Evolutionary conservation across 305 asterid genomes (phyloP), one percentile per base, ranked within the genome.

Genomic region (Rubia occidens): DNA sequence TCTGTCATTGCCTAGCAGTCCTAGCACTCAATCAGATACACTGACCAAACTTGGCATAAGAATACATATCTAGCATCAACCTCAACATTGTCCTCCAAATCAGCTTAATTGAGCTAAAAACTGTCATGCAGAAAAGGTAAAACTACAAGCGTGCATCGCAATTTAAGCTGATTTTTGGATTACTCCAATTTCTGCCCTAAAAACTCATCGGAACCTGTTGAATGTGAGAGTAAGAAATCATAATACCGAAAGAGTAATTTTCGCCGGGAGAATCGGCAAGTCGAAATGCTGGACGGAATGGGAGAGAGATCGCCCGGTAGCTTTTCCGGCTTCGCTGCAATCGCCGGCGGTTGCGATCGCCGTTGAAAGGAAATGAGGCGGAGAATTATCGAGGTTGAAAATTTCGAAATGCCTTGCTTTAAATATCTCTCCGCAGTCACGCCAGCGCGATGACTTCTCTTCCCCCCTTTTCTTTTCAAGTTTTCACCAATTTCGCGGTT

Each of bases 291-390:
- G 66, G 47, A 4, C 66, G 47, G 47, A 63, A 63, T 63, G 14
- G 67, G 53, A n/a, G 29, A 32, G 15, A 17, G 66, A 37, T 62
- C 14, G 5, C 3, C 45, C 51, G 51, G 53, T 5, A 39, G 29
- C 11, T 40, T 40, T 63, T 39, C 67, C 43, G 67, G 67, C 32
- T 8, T 63, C 45, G 21, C 51, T 63, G 67, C 32, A 63, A 63
- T 39, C 24, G 49, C 17, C 67, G 67, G 51, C 37, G 37, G 37
- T 32, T 32, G 37, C 66, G 21, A n/a, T 62, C 21, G 24, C 49
- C 21, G 58, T 15, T 0, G 58, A 51, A 47, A n/a, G 58, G 58
- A 51, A 51, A 51, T 17, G 58, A 51, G 58, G 58, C 58, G 58
- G 24, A 51, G 20, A 51, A 51, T 51, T 51, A 51, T 42, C 4